phyloP scores from a whole-genome alignment of 768 basidiomycete species.

The Trametes sanguinea region DNA sequence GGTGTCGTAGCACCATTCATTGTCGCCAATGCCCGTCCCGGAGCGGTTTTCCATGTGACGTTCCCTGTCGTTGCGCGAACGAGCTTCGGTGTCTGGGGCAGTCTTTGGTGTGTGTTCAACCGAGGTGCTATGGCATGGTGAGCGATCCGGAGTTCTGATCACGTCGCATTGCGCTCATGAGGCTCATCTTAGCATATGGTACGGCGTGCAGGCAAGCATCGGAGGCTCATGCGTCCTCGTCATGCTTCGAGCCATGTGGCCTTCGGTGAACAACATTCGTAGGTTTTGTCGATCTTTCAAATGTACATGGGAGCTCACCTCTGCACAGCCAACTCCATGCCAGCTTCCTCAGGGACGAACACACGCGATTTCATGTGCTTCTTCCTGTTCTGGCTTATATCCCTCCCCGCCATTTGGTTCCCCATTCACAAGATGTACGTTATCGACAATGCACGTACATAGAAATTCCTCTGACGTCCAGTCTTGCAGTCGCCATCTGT shows the following conservation, averaged over 20 bases:
- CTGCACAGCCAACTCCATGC: constrained; percentile 62
- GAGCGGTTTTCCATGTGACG: constrained; percentile 75
- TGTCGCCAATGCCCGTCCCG: constrained; percentile 74
- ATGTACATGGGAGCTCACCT: constrained; percentile 8
- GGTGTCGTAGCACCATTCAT: constrained; percentile 59
- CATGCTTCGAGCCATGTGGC: constrained; percentile 78
- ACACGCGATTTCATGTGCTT: constrained; percentile 80
- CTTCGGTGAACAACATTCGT: constrained; percentile 68
- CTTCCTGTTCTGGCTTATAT: constrained; percentile 85
- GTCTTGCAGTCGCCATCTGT: constrained; percentile 63
- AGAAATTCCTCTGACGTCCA: too few relatives aligned
- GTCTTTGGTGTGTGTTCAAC: constrained; percentile 79
- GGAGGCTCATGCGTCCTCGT: constrained; percentile 79
- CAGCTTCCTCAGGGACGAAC: constrained; percentile 71
- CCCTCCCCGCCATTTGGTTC: constrained; percentile 79
- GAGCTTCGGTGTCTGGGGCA: constrained; percentile 80
- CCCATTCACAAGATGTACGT: constrained; percentile 79
- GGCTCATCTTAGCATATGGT: constrained; percentile 58
- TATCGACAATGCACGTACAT: constrained; percentile 11
- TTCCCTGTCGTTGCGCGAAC: constrained; percentile 76
- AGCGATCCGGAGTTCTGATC: constrained; percentile 26
- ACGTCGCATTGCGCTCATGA: neutral
- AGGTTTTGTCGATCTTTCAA: constrained; percentile 28
- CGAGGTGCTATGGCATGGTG: constrained; percentile 74
- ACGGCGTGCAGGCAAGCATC: constrained; percentile 79